phyloP scores from a whole-genome alignment of 2,329 filamentous ascomycete genomes.

The Bisporella sp. region DNA sequence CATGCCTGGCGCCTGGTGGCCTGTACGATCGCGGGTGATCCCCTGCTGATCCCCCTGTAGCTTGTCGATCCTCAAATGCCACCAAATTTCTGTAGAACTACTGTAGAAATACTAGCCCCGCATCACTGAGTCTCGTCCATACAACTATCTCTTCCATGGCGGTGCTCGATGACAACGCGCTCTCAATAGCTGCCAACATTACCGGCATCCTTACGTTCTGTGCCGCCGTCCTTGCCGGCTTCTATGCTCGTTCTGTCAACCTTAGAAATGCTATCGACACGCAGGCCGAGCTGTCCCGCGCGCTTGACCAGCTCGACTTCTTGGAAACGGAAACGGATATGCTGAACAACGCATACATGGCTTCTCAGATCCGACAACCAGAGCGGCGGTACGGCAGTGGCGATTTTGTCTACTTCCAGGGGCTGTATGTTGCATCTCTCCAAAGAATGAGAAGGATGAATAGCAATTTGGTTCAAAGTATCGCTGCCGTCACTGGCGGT shows the following conservation, averaged over 20 bases:
- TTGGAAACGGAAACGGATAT: slow-evolving; percentile 17
- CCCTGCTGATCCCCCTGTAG: no score
- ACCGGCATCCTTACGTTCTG: slow-evolving; percentile 17
- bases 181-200: slow-evolving; percentile 12
- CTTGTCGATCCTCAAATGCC: no score
- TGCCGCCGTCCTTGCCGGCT: slow-evolving; percentile 12
- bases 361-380: slow-evolving; percentile 14
- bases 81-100: background rate
- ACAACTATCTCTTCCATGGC: background rate
- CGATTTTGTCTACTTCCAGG: slow-evolving; percentile 17
- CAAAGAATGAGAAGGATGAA: slow-evolving; percentile 13
- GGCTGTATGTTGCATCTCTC: slow-evolving; percentile 11
- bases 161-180: slow-evolving; percentile 4
- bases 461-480: slow-evolving; percentile 8
- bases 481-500: slow-evolving; percentile 9
- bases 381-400: slow-evolving; percentile 12
- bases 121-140: background rate
- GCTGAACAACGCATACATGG: slow-evolving; percentile 16
- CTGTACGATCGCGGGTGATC: no score
- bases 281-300: slow-evolving; percentile 13
- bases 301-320: slow-evolving; percentile 16
- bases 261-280: slow-evolving; percentile 16
- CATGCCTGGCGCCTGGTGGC: no score
- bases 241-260: slow-evolving; percentile 14
- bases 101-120: background rate